Base-by-base conservation (phyloP, 345 rosid genomes). In the Trapa bicornis region DNA sequence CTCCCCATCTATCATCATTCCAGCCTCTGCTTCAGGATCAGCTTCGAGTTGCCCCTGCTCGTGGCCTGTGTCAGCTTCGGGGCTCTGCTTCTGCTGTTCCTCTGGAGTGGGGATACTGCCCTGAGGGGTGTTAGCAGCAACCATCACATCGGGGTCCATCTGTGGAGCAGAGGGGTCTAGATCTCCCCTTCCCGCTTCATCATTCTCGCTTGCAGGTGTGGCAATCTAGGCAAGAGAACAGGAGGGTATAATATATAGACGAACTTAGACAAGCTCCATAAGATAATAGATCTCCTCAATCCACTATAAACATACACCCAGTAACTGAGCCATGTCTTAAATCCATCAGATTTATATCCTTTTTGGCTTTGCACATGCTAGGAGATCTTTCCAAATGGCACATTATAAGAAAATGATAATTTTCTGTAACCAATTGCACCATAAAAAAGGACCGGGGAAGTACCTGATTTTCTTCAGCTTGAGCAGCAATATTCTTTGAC, bases 391-490 rank as follows among this genome's bases (percentile, higher is more conserved):
- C 53, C 4, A 47, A 8, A 11, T 11, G 53, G 16, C 12, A 17
- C 4, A 4, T 0, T 17, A n/a, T 5, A 2, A 29, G 48, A 12
- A 38, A 36, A 52, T 22, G 35, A 22, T 42, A 56, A 41, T 7
- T 37, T 37, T 12, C 9, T 6, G 17, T 58, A 17, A 42, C 47
- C 11, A 64, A 39, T 29, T 2, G 48, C 35, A 32, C 48, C 6
- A 22, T 41, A 33, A 62, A 60, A 22, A 11, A 57, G 29, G 67
- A 57, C 13, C 52, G 8, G 61, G 15, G 42, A 43, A 39, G 67
- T 79, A 83, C 89, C 89, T 85, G 89, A 78, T 67, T 81, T 80
- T 86, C 96, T 65, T 91, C 95, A 70, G 68, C 76, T 52, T 84
- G 92, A 53, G 78, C 82, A 17, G 77, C 42, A 53, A 77, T 72